phyloP scores from a whole-genome alignment of 2,329 filamentous ascomycete genomes.

The Aphanocladium album region DNA sequence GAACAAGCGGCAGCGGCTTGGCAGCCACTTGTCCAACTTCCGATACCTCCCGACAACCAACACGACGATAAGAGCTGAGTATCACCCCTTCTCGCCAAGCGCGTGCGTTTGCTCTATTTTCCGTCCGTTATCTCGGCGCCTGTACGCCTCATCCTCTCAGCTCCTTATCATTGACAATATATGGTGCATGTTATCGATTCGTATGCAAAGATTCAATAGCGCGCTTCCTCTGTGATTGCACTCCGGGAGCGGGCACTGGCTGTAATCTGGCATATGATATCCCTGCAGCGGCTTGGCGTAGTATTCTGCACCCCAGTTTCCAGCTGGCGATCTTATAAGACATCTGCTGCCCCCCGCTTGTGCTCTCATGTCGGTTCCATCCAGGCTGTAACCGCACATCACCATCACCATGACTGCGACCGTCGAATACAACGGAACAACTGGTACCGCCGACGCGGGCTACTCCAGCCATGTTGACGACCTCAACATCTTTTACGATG shows the following conservation, averaged over 20 bases:
- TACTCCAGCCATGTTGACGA: conserved; percentile 53
- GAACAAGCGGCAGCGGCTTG: not conserved
- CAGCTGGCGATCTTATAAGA: not conserved
- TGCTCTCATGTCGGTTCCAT: not conserved
- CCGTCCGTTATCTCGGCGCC: not conserved
- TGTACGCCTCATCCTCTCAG: conserved; percentile 7
- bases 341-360: not conserved
- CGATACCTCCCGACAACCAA: conserved; percentile 7
- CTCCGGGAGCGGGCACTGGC: not conserved
- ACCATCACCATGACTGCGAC: conserved; percentile 21
- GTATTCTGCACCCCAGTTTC: not conserved
- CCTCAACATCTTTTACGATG: conserved; percentile 81
- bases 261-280: not conserved
- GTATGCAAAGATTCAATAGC: not conserved
- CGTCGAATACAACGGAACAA: conserved; percentile 46
- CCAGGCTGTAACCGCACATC: not conserved
- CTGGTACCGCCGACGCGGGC: conserved; percentile 44
- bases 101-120: not conserved
- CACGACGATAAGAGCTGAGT: conserved; percentile 3
- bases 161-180: conserved; percentile 1
- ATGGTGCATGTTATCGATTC: conserved; percentile 1
- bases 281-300: not conserved
- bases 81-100: not conserved
- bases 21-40: not conserved
- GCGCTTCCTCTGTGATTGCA: not conserved